phyloP scores from a whole-genome alignment of 345 rosid species.

The Eucalyptus globulus region DNA sequence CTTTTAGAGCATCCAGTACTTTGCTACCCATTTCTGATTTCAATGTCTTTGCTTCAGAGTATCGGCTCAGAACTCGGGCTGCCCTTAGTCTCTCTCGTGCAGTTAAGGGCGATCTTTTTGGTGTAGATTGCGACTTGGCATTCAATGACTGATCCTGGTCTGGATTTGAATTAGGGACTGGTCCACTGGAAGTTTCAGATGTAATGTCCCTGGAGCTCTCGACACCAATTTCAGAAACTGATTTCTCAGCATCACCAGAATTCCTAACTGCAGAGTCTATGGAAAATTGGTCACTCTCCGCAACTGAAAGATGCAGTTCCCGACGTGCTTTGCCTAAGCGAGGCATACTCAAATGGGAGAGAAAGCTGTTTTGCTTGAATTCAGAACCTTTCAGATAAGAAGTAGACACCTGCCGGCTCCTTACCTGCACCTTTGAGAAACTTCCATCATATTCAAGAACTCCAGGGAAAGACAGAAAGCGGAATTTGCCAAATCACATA shows the following conservation, averaged over 20 bases:
- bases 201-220: neutral
- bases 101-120: constrained; percentile 49
- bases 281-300: constrained; percentile 25
- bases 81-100: constrained; percentile 85
- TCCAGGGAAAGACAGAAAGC: neutral
- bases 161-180: constrained; percentile 8
- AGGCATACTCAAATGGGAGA: neutral
- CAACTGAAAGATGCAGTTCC: constrained; percentile 16
- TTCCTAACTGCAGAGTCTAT: constrained; percentile 1
- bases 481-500: neutral
- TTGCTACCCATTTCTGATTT: constrained; percentile 64
- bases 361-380: neutral
- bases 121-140: neutral
- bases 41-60: constrained; percentile 38
- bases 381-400: constrained; percentile 1
- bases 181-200: constrained; percentile 21
- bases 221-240: neutral
- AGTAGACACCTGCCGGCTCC: constrained; percentile 4
- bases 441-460: neutral
- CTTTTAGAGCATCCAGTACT: constrained; percentile 61
- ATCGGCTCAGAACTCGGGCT: constrained; percentile 64
- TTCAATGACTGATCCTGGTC: neutral
- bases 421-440: constrained; percentile 10
- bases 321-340: constrained; percentile 7
- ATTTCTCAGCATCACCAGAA: constrained; percentile 1